These are phyloP conservation scores for Leccinum obscurum DNA, from an alignment of 768 basidiomycete species.

Conservation along the genomic window DNA sequence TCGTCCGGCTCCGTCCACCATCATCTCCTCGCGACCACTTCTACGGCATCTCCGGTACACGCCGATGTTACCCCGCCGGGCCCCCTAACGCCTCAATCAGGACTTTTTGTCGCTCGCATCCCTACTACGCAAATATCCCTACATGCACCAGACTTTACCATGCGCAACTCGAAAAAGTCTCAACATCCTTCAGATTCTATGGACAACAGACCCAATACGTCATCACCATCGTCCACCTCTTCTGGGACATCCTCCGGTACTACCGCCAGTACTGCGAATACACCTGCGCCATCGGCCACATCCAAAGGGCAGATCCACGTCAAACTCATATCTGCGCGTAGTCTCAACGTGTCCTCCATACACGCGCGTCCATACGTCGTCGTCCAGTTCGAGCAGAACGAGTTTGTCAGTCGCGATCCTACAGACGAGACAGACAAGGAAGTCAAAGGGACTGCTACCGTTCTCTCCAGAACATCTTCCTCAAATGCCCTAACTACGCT, in stretches of 20 bases:
- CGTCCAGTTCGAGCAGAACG: conserved; percentile 98
- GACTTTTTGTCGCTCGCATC: conserved; percentile 48
- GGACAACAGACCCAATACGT: conserved; percentile 38
- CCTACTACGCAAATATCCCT: conserved; percentile 70
- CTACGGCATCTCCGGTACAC: conserved; percentile 25
- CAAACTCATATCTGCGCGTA: conserved; percentile 91
- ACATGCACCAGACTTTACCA: conserved; percentile 84
- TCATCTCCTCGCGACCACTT: conserved; percentile 30
- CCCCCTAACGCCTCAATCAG: conserved; percentile 47
- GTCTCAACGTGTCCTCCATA: conserved; percentile 68
- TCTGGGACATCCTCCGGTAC: conserved; percentile 34
- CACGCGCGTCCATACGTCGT: conserved; percentile 87
- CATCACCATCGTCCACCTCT: conserved; percentile 45
- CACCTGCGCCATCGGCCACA: conserved; percentile 34
- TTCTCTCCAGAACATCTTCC: conserved; percentile 55
- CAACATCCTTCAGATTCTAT: conserved; percentile 31
- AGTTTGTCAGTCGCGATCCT: conserved; percentile 92
- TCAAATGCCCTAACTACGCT: conserved; percentile 67
- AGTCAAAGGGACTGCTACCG: conserved; percentile 76
- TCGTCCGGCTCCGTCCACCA: conserved; percentile 26
- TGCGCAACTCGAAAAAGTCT: conserved; percentile 58
- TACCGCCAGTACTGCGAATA: conserved; percentile 14
- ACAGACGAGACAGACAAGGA: conserved; percentile 85
- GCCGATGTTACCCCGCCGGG: conserved; percentile 44
- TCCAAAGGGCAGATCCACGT: conserved; percentile 85